Percentiles rank a stretch among this genome's conserved stretches.
phyloP scores from a whole-genome alignment of 345 rosid genomes.

The Citropsis articulata region DNA sequence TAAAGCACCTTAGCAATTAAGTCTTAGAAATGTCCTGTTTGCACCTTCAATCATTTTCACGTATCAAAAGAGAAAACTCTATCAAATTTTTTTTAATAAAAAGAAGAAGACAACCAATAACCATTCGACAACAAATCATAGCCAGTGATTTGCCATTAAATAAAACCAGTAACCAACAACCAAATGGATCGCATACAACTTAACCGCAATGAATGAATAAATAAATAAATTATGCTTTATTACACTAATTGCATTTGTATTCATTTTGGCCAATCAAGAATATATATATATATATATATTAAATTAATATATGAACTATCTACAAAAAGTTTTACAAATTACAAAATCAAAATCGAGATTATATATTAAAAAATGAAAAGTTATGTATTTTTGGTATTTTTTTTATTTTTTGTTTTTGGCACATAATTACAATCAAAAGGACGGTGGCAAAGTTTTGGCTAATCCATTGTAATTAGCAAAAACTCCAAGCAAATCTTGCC shows the following conservation, averaged over 20 bases:
- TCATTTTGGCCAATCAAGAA: background rate
- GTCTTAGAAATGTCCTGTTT: background rate
- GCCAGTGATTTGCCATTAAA: background rate
- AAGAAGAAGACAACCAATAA: background rate
- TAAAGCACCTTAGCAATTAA: background rate
- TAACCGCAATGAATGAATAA: background rate
- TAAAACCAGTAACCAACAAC: background rate
- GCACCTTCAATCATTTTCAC: background rate
- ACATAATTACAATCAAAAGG: slow-evolving; percentile 19
- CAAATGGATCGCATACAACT: background rate
- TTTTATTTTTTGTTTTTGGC: too few species aligned
- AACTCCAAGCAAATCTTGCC: slow-evolving; percentile 61
- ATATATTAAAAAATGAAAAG: too few species aligned
- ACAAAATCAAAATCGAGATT: too few species aligned
- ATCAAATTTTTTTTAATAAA: background rate
- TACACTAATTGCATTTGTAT: background rate
- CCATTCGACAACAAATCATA: background rate
- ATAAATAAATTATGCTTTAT: background rate
- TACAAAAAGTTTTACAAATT: too few species aligned
- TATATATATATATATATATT: background rate
- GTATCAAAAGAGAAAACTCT: background rate
- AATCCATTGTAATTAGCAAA: slow-evolving; percentile 39
- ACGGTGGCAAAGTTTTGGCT: slow-evolving; percentile 36
- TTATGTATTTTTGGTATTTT: too few species aligned
- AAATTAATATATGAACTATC: too few species aligned